Evolutionary conservation across 163 green algal genomes (phyloP).

Genomic region (Coccomyxa subellipsoidea): DNA sequence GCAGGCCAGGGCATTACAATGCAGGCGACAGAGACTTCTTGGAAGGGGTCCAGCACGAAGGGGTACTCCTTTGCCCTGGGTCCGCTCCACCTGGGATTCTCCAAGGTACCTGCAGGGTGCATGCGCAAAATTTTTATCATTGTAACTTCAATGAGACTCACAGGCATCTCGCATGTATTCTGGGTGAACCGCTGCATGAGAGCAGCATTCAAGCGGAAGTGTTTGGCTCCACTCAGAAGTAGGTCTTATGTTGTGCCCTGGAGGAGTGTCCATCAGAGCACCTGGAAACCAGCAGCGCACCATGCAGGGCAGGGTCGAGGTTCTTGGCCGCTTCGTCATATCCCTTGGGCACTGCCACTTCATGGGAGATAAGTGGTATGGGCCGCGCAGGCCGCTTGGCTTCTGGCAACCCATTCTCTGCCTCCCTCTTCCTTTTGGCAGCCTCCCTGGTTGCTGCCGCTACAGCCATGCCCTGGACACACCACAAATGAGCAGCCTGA

Average conservation of each 20-base stretch:
- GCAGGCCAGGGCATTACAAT: conserved; percentile 63
- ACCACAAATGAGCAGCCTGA: too few species aligned
- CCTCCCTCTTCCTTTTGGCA: conserved; percentile 55
- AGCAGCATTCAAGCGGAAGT: too few species aligned
- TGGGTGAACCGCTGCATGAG: too few species aligned
- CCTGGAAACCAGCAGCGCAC: too few species aligned
- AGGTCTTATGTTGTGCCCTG: too few species aligned
- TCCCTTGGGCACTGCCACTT: conserved; percentile 63
- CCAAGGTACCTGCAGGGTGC: conserved; percentile 60
- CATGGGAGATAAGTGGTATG: conserved; percentile 53
- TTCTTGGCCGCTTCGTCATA: conserved; percentile 40
- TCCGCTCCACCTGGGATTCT: conserved; percentile 60
- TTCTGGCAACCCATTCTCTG: background rate
- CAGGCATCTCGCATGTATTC: too few species aligned
- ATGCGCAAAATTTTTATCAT: too few species aligned
- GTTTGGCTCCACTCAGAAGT: too few species aligned
- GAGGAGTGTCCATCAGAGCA: too few species aligned
- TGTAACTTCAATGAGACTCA: too few species aligned
- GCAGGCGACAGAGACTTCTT: conserved; percentile 81
- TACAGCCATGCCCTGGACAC: conserved; percentile 47
- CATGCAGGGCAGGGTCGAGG: conserved; percentile 52
- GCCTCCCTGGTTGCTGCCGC: conserved; percentile 60
- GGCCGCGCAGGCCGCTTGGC: conserved; percentile 18
- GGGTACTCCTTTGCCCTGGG: conserved; percentile 83
- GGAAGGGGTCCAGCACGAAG: conserved; percentile 94